Base-by-base conservation (phyloP, 192 early-diverging fungal genomes). In the Cetraspora pellucida region DNA sequence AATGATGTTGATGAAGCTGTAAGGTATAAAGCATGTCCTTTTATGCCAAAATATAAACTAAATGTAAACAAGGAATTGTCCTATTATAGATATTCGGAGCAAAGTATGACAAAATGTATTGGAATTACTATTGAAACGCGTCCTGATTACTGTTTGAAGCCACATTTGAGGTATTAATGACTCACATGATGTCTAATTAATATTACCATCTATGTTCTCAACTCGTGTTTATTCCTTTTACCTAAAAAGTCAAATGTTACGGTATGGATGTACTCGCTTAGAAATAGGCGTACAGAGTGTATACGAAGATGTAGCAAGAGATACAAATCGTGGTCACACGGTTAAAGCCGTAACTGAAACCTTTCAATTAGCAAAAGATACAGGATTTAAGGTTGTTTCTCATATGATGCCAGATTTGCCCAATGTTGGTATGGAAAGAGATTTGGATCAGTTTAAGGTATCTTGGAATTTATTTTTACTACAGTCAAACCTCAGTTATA, bases 331-430 rank as follows among this genome's bases (percentile, higher is more conserved):
- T 50, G 98, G 98, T 43, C 98, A 99, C 79, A 99, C 98, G 17
- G 98, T 99, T 69, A 94, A 93, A 66, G 95, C 98, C 1, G 98
- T 99, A 0, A 94, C 92, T 79, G 98, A 99, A 82, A 94, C 95
- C 19, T 99, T 99, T 82, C 97, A 98, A 57, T 83, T 99, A 65
- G 93, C 93, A 73, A 99, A 99, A 82, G 98, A 99, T 77, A 93
- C 96, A 21, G 98, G 98, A 13, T 99, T 96, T 87, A 99, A 99
- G 80, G 93, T 99, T 0, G 98, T 99, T 11, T 91, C 97, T 17
- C 98, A 99, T 75, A 99, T 99, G 98, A 99, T 99, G 98, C 98
- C 98, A 11, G 97, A 99, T 86, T 84, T 99, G 70, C 97, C 98
- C 2, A 99, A 99, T 78, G 97, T 99, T 13, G 97, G 97, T 19